Percentiles rank a stretch among this genome's conserved stretches.
Conservation (phyloP, 306 rosid genomes). For the Inga oerstediana region DNA sequence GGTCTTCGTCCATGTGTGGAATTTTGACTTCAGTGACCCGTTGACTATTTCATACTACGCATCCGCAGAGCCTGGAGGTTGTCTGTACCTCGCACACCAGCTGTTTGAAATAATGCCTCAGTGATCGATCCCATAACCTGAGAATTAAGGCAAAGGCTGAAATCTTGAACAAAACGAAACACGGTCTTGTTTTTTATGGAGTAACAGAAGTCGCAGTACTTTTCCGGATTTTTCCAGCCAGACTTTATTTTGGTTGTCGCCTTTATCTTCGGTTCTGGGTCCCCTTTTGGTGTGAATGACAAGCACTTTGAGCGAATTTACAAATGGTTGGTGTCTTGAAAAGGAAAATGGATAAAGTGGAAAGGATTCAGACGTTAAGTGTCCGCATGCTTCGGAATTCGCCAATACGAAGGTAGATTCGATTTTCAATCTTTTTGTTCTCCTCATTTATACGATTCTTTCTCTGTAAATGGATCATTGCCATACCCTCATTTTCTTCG, state of each 20-base stretch:
- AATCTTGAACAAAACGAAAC: conserved; percentile 22
- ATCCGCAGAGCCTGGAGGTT: background rate
- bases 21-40: background rate
- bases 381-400: background rate
- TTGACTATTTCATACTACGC: background rate
- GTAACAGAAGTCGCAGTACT: conserved; percentile 29
- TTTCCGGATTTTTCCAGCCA: background rate
- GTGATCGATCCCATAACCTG: background rate
- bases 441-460: conserved; percentile 28
- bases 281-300: background rate
- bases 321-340: background rate
- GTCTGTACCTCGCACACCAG: background rate
- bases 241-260: background rate
- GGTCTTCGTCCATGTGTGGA: background rate
- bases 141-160: conserved; percentile 1
- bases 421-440: conserved; percentile 11
- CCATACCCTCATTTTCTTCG: conserved; percentile 18
- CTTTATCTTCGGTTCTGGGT: background rate
- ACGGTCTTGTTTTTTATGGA: conserved; percentile 38
- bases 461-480: background rate
- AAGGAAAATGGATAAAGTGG: background rate
- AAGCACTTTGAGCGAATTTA: background rate
- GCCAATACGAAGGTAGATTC: conserved; percentile 1
- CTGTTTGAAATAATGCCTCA: background rate
- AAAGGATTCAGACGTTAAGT: background rate